Evolutionary conservation across 176 grass and related monocot genomes (phyloP).

Genomic region (Tillandsia leiboldiana): DNA sequence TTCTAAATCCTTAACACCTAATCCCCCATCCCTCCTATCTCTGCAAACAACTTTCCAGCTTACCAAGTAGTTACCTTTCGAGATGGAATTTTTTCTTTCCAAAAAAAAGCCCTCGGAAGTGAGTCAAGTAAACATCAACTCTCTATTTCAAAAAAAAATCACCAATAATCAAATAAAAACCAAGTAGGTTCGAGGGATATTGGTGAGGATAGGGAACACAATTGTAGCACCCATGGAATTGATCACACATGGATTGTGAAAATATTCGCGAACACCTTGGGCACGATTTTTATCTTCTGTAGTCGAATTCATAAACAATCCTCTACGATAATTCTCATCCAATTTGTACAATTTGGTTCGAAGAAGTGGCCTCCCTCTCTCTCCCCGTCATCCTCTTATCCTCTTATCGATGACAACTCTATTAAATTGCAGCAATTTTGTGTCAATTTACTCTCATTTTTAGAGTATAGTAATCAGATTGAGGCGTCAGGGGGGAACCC

Average conservation of each 20-base stretch:
- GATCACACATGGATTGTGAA: background rate
- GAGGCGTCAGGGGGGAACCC: background rate
- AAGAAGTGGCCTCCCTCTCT: background rate
- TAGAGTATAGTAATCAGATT: background rate
- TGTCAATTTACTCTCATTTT: background rate
- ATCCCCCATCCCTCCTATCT: too few relatives aligned
- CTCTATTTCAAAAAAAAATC: background rate
- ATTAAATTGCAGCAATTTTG: conserved; percentile 10
- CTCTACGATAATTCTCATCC: conserved; percentile 18
- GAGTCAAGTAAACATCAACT: background rate
- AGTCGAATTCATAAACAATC: conserved; percentile 14
- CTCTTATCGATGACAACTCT: conserved; percentile 15
- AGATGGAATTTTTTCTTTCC: too few relatives aligned
- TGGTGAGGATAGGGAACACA: conserved; percentile 19
- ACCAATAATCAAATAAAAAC: too few relatives aligned
- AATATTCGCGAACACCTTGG: conserved; percentile 1
- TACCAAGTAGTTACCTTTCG: too few relatives aligned
- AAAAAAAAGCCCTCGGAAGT: too few relatives aligned
- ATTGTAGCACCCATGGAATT: conserved; percentile 18
- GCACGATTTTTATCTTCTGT: background rate
- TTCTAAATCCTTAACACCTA: too few relatives aligned
- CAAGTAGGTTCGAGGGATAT: conserved; percentile 19
- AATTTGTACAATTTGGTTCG: background rate
- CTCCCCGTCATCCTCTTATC: conserved; percentile 2
- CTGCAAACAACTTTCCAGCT: too few relatives aligned